These are phyloP conservation scores for Suillus cothurnatus DNA, from an alignment of 768 basidiomycete species.

Conservation along the genomic window DNA sequence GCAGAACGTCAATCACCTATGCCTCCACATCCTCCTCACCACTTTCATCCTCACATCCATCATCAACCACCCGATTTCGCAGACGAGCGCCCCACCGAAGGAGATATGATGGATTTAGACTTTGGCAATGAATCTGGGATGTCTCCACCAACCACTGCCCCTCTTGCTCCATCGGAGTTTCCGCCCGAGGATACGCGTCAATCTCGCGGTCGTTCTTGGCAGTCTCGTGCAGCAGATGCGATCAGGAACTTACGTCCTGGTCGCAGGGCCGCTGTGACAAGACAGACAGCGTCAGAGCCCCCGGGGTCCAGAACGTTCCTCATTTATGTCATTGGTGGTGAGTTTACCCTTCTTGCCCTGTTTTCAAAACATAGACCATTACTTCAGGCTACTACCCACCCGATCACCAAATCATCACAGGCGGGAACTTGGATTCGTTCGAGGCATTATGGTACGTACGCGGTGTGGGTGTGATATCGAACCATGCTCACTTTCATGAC, in stretches of 20 bases:
- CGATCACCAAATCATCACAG: constrained; percentile 86
- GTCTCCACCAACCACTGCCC: constrained; percentile 21
- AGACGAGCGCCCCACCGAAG: constrained; percentile 21
- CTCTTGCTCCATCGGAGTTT: constrained; percentile 17
- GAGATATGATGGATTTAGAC: constrained; percentile 30
- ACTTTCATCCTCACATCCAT: constrained; percentile 12
- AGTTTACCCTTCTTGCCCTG: constrained; percentile 19
- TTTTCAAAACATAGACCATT: constrained; percentile 11
- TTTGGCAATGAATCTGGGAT: constrained; percentile 15
- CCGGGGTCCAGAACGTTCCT: constrained; percentile 71
- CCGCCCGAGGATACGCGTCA: constrained; percentile 17
- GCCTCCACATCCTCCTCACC: constrained; percentile 16
- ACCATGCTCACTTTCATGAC: constrained; percentile 7
- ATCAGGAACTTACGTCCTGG: constrained; percentile 56
- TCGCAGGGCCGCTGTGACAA: constrained; percentile 24
- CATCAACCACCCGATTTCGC: constrained; percentile 19
- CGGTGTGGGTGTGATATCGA: constrained; percentile 2
- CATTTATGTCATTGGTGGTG: constrained; percentile 88
- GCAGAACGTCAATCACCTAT: constrained; percentile 39
- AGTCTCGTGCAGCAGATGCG: constrained; percentile 62
- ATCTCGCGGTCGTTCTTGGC: constrained; percentile 50
- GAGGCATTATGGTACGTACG: constrained; percentile 70
- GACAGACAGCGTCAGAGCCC: constrained; percentile 22
- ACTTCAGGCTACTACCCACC: constrained; percentile 82
- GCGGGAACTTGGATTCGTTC: constrained; percentile 74